A percentile compares a stretch with the other conserved stretches of the same genome.
Evolutionary conservation across 73 alveolate species (phyloP).

Genomic region (Uronychia setigera): DNA sequence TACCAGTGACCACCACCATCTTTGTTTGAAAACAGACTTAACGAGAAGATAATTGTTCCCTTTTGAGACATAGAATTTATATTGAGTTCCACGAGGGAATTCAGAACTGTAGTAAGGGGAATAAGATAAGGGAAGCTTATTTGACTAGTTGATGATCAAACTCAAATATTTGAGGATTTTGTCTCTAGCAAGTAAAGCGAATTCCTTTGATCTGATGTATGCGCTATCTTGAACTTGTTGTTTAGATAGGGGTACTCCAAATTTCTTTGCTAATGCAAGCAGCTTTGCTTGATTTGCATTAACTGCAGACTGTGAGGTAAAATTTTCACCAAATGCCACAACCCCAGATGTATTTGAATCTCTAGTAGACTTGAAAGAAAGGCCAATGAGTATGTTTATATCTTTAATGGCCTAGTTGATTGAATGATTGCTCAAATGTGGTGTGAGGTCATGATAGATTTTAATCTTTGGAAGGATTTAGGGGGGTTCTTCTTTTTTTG

Average conservation of each 20-base stretch:
- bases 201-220: background rate
- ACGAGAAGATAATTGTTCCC: constrained; percentile 83
- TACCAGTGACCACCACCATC: constrained; percentile 87
- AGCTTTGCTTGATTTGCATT: background rate
- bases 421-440: background rate
- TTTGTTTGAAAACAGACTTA: constrained; percentile 60
- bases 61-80: constrained; percentile 41
- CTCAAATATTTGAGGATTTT: background rate
- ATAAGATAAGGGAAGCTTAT: background rate
- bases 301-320: background rate
- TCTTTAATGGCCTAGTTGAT: background rate
- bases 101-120: background rate
- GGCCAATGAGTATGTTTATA: background rate
- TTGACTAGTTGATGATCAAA: background rate
- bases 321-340: background rate
- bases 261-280: background rate
- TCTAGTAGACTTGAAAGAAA: background rate
- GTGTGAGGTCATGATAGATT: background rate
- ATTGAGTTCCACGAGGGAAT: background rate
- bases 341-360: background rate
- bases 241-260: background rate
- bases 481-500: no score
- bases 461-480: background rate
- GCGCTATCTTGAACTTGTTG: background rate
- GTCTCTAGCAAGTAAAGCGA: background rate